Base-by-base conservation (phyloP, 139 green algal species). In the Spirogloea muscicola region DNA sequence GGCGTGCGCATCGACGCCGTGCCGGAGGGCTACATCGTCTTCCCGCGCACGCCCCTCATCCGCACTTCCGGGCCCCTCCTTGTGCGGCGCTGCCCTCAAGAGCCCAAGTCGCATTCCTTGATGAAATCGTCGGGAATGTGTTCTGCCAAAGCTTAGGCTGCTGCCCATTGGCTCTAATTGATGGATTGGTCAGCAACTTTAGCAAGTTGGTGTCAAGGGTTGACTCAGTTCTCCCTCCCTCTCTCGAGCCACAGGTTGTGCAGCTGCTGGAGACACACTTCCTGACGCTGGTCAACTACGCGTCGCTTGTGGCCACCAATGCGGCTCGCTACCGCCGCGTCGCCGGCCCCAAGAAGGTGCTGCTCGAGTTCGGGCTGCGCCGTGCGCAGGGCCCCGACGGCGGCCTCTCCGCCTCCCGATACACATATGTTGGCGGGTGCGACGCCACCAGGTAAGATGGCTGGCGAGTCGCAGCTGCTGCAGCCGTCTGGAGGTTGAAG, bases 261-360 rank as follows among this genome's bases (percentile, higher is more conserved):
- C 80, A 86, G 49, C 59, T 86, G 51, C 43, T 86, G 37, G 80
- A 86, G 70, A 86, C 80, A 25, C 61, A 58, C 3, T 58, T 86
- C 25, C 58, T 86, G 21, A 79, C 34, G 3, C 60, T 86, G 27
- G 68, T 86, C 0, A 86, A 86, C 61, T 86, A 83, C 39, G 67
- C 80, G 3, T 79, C 61, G 46, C 74, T 86, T n/a, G 74, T 86
- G 3, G 80, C 80, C 18, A 86, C 80, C 33, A 86, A 86, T n/a
- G 80, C 80, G 16, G 80, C 74, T 0, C 64, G 80, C 21, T 52
- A 83, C 68, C 66, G 80, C 4, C 61, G 59, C 5, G 68, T 73
- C 9, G 66, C 66, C 1, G 80, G 80, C 3, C 49, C 58, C 16
- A 43, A 72, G n/a, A 82, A 78, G 38, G 42, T 49, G 43, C 69